Conservation (phyloP, 805 yeast genomes). For the Pichia membranifaciens region DNA sequence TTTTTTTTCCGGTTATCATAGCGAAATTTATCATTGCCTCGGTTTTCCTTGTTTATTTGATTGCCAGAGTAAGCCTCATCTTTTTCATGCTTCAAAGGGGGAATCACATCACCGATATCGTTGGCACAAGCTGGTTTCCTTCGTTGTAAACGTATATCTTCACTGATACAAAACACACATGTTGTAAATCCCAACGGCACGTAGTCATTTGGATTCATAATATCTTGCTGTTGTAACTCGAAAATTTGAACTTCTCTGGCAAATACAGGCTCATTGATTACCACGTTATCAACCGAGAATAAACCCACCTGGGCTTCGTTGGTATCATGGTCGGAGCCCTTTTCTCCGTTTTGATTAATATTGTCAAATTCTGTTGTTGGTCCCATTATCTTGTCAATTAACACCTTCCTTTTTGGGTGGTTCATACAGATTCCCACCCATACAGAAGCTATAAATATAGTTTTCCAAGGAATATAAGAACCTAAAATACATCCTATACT, state of each 20-base stretch:
- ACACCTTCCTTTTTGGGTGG: conserved; percentile 50
- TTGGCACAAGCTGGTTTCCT: conserved; percentile 63
- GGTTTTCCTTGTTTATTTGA: not conserved
- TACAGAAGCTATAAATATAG: conserved; percentile 46
- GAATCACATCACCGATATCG: conserved; percentile 46
- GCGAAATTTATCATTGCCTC: not conserved
- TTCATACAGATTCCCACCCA: conserved; percentile 50
- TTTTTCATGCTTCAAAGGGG: conserved; percentile 40
- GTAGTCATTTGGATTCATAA: conserved; percentile 53
- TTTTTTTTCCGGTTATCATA: not conserved
- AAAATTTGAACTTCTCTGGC: conserved; percentile 62
- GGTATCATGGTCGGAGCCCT: not conserved
- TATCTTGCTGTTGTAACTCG: conserved; percentile 65
- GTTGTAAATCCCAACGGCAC: conserved; percentile 52
- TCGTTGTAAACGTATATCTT: conserved; percentile 26
- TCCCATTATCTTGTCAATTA: conserved; percentile 7
- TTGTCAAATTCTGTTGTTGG: not conserved
- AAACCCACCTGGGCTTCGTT: not conserved
- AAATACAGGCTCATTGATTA: conserved; percentile 68
- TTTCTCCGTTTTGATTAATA: not conserved
- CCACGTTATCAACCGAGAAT: conserved; percentile 17
- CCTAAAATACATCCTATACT: conserved; percentile 38
- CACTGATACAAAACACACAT: conserved; percentile 39
- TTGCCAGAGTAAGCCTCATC: not conserved
- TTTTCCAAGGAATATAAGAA: conserved; percentile 58